These are phyloP conservation scores for Trichosporon faecale DNA, from an alignment of 1,284 basidiomycete species.

Conservation along the genomic window DNA sequence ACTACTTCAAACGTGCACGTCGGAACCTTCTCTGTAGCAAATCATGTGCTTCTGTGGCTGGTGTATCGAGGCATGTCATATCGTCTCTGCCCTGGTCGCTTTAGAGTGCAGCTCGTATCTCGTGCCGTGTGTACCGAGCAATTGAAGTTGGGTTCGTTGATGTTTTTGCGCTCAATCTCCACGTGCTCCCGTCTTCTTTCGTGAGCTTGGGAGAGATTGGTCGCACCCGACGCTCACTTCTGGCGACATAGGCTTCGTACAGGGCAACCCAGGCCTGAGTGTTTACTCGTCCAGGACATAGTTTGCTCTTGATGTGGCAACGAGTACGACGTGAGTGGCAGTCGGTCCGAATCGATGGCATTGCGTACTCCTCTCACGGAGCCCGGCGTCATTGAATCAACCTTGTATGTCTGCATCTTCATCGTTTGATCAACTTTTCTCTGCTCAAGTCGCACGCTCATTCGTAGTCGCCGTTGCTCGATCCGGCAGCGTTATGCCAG, in stretches of 20 bases:
- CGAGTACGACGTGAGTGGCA: not conserved
- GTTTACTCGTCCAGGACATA: not conserved
- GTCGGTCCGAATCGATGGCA: not conserved
- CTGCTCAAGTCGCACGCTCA: not conserved
- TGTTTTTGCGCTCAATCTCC: conserved; percentile 1
- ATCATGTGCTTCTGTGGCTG: not conserved
- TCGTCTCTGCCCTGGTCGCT: not conserved
- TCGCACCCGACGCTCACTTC: not conserved
- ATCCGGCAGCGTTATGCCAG: not conserved
- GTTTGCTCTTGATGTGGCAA: not conserved
- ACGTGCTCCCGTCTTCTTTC: conserved; percentile 9
- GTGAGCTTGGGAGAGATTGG: not conserved
- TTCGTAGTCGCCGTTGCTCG: not conserved
- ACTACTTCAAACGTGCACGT: not conserved
- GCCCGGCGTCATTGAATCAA: not conserved
- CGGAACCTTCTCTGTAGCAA: not conserved
- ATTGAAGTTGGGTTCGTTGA: not conserved
- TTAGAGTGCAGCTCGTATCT: conserved; percentile 4
- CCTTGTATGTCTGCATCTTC: not conserved
- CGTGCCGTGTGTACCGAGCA: not conserved
- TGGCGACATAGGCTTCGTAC: not conserved
- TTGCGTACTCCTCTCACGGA: not conserved
- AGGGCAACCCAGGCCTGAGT: not conserved
- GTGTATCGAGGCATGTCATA: not conserved
- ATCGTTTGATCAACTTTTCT: not conserved